A percentile compares a stretch with the other conserved stretches of the same genome.
Conservation (phyloP, 2,329 filamentous ascomycete species). For the Diaporthe australafricana region DNA sequence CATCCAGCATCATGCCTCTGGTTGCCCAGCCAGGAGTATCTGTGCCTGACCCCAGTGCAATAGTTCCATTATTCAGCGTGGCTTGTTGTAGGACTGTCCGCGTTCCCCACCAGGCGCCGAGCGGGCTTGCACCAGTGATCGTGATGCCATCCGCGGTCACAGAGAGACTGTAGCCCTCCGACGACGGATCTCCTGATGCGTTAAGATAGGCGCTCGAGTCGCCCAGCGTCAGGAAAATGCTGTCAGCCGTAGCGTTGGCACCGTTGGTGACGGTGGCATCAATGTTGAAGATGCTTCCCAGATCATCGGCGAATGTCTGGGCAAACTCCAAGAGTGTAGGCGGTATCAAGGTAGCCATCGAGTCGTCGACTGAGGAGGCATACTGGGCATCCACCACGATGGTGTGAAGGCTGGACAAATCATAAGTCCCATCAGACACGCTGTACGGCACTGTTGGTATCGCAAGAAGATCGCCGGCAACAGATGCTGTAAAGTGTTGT, state of each 20-base stretch:
- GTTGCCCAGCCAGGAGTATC: constrained; percentile 64
- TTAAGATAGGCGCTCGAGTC: constrained; percentile 54
- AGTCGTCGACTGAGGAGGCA: constrained; percentile 53
- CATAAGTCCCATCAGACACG: constrained; percentile 11
- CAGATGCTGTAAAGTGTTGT: constrained; percentile 9
- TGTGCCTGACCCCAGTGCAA: constrained; percentile 55
- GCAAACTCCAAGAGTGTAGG: constrained; percentile 62
- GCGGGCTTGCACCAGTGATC: constrained; percentile 63
- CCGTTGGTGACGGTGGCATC: constrained; percentile 45
- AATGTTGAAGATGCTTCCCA: constrained; percentile 45
- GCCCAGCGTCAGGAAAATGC: constrained; percentile 60
- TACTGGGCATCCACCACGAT: constrained; percentile 59
- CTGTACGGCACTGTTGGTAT: constrained; percentile 34
- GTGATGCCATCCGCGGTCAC: constrained; percentile 53
- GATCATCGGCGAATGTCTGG: constrained; percentile 54
- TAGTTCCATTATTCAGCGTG: constrained; percentile 50
- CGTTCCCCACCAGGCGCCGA: constrained; percentile 70
- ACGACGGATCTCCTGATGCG: constrained; percentile 57
- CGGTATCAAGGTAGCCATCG: constrained; percentile 63
- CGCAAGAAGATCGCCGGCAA: constrained; percentile 29
- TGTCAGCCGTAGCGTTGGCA: constrained; percentile 24
- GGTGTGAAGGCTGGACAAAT: constrained; percentile 34
- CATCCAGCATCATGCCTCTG: constrained; percentile 64
- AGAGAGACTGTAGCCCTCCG: constrained; percentile 61
- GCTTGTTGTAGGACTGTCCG: constrained; percentile 65